Percentiles rank a stretch among this genome's conserved stretches.
phyloP scores from a whole-genome alignment of 805 yeast genomes.

The Candida boidinii region DNA sequence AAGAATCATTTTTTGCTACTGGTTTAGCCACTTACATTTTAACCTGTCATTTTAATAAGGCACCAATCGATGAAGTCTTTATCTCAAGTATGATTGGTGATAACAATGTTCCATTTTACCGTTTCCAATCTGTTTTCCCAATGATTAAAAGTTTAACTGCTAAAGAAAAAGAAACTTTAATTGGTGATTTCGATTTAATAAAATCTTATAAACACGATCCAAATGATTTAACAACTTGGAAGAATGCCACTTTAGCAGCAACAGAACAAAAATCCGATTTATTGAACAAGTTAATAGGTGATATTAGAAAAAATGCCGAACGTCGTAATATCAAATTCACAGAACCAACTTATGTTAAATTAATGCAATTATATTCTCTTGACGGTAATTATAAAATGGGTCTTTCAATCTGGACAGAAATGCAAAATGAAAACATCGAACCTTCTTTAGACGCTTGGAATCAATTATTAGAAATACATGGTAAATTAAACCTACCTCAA shows the following conservation, averaged over 20 bases:
- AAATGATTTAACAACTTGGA: slow-evolving; percentile 10
- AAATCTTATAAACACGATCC: slow-evolving; percentile 13
- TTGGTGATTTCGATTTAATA: slow-evolving; percentile 15
- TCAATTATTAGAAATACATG: slow-evolving; percentile 33
- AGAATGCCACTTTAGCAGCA: slow-evolving; percentile 7
- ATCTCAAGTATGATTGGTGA: slow-evolving; percentile 9
- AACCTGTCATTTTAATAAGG: neutral
- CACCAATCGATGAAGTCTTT: neutral
- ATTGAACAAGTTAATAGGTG: slow-evolving; percentile 10
- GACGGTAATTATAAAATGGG: slow-evolving; percentile 27
- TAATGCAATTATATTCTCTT: slow-evolving; percentile 38
- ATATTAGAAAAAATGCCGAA: slow-evolving; percentile 14
- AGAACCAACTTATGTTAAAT: slow-evolving; percentile 30
- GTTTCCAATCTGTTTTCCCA: neutral
- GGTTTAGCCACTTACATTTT: slow-evolving; percentile 13
- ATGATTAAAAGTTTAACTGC: neutral
- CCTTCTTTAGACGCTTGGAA: slow-evolving; percentile 44
- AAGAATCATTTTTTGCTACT: neutral
- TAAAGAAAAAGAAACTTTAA: neutral
- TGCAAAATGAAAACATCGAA: slow-evolving; percentile 33
- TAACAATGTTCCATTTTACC: no score
- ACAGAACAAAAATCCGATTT: slow-evolving; percentile 7
- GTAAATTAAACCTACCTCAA: slow-evolving; percentile 15
- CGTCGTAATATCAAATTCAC: slow-evolving; percentile 25
- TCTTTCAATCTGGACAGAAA: slow-evolving; percentile 40